phyloP scores from a whole-genome alignment of 345 rosid genomes.

The thale cress (Arabidopsis thaliana) region TAIR10.1 NC_003071.7:11733001-11733500 shows the following conservation, averaged over 20 bases:
- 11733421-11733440: background rate
- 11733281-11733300: constrained; percentile 34
- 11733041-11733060: constrained; percentile 40
- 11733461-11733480: too few relatives aligned
- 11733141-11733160: constrained; percentile 47
- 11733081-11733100: constrained; percentile 62
- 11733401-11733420: too few relatives aligned
- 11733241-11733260: constrained; percentile 31
- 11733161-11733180: constrained; percentile 43
- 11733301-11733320: constrained; percentile 1
- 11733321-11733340: background rate
- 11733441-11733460: background rate
- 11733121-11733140: constrained; percentile 51
- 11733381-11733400: background rate
- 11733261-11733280: constrained; percentile 28
- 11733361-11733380: constrained; percentile 20
- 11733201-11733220: constrained; percentile 40
- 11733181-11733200: constrained; percentile 29
- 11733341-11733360: background rate
- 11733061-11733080: constrained; percentile 56
- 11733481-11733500: too few relatives aligned
- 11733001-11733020: constrained; percentile 21
- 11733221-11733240: constrained; percentile 21
- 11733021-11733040: constrained; percentile 36
- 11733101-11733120: constrained; percentile 58